Conservation (phyloP, 106 monocot genomes). For the Acorus gramineus region DNA sequence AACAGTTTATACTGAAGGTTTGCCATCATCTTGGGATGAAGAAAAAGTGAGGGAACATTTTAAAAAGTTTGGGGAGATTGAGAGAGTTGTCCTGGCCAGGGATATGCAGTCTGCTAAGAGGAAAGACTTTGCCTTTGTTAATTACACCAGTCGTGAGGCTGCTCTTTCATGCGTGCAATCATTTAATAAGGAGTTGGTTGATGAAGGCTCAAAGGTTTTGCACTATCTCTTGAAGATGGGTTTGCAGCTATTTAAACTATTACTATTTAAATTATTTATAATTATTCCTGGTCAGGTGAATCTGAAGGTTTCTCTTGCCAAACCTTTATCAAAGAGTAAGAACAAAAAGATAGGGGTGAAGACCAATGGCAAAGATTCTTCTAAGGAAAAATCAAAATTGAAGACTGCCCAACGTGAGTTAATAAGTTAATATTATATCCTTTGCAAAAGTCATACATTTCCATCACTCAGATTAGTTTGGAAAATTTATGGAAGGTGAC, state of each 20-base stretch:
- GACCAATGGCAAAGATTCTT: conserved; percentile 23
- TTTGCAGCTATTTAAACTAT: too few species aligned
- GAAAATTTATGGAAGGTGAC: too few species aligned
- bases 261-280: background rate
- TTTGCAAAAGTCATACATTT: too few species aligned
- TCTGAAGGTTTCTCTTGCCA: conserved; percentile 81
- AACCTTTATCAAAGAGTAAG: conserved; percentile 55
- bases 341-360: conserved; percentile 43
- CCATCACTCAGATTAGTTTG: too few species aligned
- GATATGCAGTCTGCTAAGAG: conserved; percentile 68
- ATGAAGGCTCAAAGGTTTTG: conserved; percentile 56
- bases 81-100: conserved; percentile 68
- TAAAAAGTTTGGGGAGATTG: conserved; percentile 71
- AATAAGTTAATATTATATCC: too few species aligned
- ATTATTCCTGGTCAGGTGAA: conserved; percentile 35
- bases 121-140: conserved; percentile 85
- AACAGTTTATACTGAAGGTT: conserved; percentile 76
- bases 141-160: conserved; percentile 69
- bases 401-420: conserved; percentile 49
- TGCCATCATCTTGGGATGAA: conserved; percentile 74
- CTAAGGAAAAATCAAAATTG: conserved; percentile 30
- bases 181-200: conserved; percentile 48
- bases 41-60: conserved; percentile 54
- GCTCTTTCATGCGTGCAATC: conserved; percentile 75
- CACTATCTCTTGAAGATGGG: background rate